These are phyloP conservation scores for Bacidia rubella DNA, from an alignment of 495 filamentous ascomycete species.

Conservation along the genomic window DNA sequence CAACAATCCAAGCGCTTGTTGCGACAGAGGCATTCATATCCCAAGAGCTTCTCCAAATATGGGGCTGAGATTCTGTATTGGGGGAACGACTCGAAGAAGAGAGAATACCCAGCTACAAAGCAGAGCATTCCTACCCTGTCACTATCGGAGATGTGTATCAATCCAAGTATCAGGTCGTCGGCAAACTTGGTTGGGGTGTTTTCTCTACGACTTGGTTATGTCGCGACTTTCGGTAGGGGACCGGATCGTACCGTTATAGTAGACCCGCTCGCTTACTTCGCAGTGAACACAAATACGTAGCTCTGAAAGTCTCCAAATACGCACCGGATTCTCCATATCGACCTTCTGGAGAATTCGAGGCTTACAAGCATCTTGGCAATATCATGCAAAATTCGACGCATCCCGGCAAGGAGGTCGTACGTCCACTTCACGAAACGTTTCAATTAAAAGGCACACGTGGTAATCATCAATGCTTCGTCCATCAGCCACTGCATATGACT, in stretches of 20 bases:
- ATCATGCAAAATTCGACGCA: neutral
- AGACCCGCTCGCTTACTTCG: neutral
- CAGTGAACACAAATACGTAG: constrained; percentile 22
- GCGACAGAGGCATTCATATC: no score
- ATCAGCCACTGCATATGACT: constrained; percentile 31
- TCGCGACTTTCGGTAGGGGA: constrained; percentile 35
- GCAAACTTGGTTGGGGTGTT: constrained; percentile 41
- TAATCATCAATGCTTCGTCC: constrained; percentile 30
- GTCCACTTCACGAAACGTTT: constrained; percentile 31
- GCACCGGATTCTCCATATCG: constrained; percentile 18
- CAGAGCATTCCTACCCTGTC: no score
- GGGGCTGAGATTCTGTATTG: no score
- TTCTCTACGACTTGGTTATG: constrained; percentile 42
- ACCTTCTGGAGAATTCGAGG: constrained; percentile 26
- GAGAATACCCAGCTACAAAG: no score
- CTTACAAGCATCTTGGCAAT: constrained; percentile 27
- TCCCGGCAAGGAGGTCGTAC: constrained; percentile 15
- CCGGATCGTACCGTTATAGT: constrained; percentile 3
- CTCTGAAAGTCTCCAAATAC: constrained; percentile 30
- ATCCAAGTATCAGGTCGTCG: constrained; percentile 34
- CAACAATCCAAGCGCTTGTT: no score
- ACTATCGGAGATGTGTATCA: constrained; percentile 35
- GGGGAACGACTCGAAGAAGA: no score
- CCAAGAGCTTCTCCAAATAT: no score
- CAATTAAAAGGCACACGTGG: constrained; percentile 25